Conservation (phyloP, 805 yeast genomes). For the Metschnikowia gruessii region DNA sequence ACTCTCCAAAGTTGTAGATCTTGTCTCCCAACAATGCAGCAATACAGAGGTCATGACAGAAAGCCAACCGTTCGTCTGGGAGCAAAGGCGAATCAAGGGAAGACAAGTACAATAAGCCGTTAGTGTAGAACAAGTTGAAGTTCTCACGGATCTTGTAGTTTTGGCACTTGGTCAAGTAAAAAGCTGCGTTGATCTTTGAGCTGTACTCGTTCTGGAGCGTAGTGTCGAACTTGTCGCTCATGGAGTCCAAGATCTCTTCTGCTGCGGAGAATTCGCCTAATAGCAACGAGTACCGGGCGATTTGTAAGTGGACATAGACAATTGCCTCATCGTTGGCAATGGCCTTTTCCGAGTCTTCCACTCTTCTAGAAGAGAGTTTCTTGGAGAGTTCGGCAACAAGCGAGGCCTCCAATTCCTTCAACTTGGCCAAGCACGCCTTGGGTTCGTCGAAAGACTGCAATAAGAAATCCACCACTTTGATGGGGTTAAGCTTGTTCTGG, state of each 20-base stretch:
- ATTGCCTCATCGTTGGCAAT: slow-evolving; percentile 54
- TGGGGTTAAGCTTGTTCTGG: slow-evolving; percentile 68
- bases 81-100: slow-evolving; percentile 52
- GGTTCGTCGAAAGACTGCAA: slow-evolving; percentile 44
- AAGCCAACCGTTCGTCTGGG: slow-evolving; percentile 42
- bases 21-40: slow-evolving; percentile 89
- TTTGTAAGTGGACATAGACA: slow-evolving; percentile 52
- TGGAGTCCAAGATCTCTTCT: slow-evolving; percentile 61
- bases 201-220: slow-evolving; percentile 31
- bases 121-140: slow-evolving; percentile 77
- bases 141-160: slow-evolving; percentile 72
- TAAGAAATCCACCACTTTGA: slow-evolving; percentile 75
- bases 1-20: slow-evolving; percentile 94
- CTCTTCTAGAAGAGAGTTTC: slow-evolving; percentile 28
- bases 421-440: slow-evolving; percentile 34
- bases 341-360: slow-evolving; percentile 27
- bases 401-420: slow-evolving; percentile 32
- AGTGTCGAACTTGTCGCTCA: slow-evolving; percentile 55
- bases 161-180: slow-evolving; percentile 75
- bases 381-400: slow-evolving; percentile 26
- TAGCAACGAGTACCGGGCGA: slow-evolving; percentile 65
- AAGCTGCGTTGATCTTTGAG: slow-evolving; percentile 74
- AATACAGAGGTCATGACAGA: slow-evolving; percentile 67
- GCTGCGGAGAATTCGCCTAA: slow-evolving; percentile 54
- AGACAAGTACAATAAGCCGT: slow-evolving; percentile 77